Conservation (phyloP, 805 yeast species). For the Candida hungchunana region DNA sequence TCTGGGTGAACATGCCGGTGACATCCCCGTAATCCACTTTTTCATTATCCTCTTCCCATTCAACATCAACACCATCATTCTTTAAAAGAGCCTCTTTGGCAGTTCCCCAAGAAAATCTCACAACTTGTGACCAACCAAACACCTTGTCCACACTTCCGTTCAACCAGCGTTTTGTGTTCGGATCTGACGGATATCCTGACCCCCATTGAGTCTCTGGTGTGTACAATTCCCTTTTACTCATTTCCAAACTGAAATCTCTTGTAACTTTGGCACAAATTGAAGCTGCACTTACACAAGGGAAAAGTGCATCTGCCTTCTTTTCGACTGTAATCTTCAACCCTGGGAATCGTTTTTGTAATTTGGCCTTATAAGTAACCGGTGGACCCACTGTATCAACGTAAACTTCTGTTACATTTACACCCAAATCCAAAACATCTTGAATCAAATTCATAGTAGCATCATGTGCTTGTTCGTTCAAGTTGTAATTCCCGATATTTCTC, state of each 20-base stretch:
- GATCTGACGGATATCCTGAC: conserved; percentile 94
- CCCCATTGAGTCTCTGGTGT: conserved; percentile 46
- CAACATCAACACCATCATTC: conserved; percentile 47
- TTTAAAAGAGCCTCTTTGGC: conserved; percentile 65
- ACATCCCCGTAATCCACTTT: conserved; percentile 26
- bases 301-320: conserved; percentile 91
- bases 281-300: conserved; percentile 91
- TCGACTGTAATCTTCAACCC: conserved; percentile 70
- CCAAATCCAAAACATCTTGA: conserved; percentile 53
- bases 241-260: conserved; percentile 60
- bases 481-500: conserved; percentile 43
- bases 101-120: conserved; percentile 93
- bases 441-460: conserved; percentile 85
- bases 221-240: conserved; percentile 30
- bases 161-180: conserved; percentile 79
- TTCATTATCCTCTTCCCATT: conserved; percentile 50
- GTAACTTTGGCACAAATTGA: conserved; percentile 96
- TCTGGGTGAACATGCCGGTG: conserved; percentile 11
- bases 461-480: conserved; percentile 94
- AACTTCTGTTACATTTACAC: conserved; percentile 64
- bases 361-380: conserved; percentile 76
- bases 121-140: conserved; percentile 80
- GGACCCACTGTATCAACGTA: conserved; percentile 98
- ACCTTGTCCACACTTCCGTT: conserved; percentile 56
- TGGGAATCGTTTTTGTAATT: conserved; percentile 69